These are phyloP conservation scores for Trichocladium antarcticum DNA, from an alignment of 495 filamentous ascomycete genomes.

Conservation along the genomic window DNA sequence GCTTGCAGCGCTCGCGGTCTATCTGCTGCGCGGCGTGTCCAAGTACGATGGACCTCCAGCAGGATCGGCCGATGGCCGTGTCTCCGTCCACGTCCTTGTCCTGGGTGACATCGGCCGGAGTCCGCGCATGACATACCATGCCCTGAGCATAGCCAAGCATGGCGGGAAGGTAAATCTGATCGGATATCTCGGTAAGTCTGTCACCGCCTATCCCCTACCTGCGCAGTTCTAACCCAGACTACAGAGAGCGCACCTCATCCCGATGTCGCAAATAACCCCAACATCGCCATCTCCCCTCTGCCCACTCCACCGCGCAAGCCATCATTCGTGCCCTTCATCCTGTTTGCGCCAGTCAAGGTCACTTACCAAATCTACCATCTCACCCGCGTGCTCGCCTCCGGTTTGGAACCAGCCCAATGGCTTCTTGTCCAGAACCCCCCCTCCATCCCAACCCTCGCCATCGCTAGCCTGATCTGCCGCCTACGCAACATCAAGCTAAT, in stretches of 20 bases:
- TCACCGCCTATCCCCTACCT: neutral
- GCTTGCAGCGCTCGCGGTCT: neutral
- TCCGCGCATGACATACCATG: conserved; percentile 98
- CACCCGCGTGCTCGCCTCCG: conserved; percentile 59
- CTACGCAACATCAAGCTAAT: conserved; percentile 71
- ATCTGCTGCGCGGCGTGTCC: conserved; percentile 6
- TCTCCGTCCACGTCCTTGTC: conserved; percentile 73
- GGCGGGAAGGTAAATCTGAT: conserved; percentile 74
- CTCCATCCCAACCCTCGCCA: conserved; percentile 76
- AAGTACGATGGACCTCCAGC: conserved; percentile 17
- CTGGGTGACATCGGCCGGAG: conserved; percentile 95
- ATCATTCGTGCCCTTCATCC: conserved; percentile 43
- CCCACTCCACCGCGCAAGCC: conserved; percentile 25
- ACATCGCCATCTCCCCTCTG: conserved; percentile 45
- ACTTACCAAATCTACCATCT: conserved; percentile 65
- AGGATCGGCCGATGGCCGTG: conserved; percentile 16
- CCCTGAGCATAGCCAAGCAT: conserved; percentile 77
- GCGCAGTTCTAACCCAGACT: neutral
- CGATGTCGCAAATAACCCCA: conserved; percentile 51
- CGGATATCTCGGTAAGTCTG: conserved; percentile 63
- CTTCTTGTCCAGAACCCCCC: conserved; percentile 92
- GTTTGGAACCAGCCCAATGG: conserved; percentile 60
- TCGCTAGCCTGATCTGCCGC: conserved; percentile 61
- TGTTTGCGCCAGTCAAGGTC: conserved; percentile 78
- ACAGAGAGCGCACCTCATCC: conserved; percentile 51